Evolutionary conservation across 805 yeast genomes (phyloP), one percentile per base, ranked within the genome.

Genomic region (Kodamaea leandrae): DNA sequence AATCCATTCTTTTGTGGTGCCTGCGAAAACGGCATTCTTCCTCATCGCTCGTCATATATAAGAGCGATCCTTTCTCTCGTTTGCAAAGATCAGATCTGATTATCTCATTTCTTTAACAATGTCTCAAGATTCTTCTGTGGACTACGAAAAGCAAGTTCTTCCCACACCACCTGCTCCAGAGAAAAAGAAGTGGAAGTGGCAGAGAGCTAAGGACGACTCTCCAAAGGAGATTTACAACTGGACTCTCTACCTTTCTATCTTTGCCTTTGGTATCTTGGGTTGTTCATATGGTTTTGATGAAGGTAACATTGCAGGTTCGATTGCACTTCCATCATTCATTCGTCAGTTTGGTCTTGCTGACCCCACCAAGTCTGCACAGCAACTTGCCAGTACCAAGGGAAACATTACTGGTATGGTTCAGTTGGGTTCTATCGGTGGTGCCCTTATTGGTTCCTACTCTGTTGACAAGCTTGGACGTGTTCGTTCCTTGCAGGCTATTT

Each of bases 221-320:
- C 59, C 59, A 9, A 46, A 44, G 25, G 55, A 53, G 25, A 52
- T 54, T 18, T 54, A 52, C 41, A 54, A 54, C 46, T 42, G 52
- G 49, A 51, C 52, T 4, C 44, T 54, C 17, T 54, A 51, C 32
- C 45, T 66, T 32, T 62, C 76, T 1, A 70, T 75, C 12, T 57
- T 71, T 25, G 64, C 74, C 2, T 78, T 77, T 56, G 83, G 83
- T 33, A 42, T 54, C 20, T 49, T 54, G 36, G 59, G 59, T n/a
- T 54, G 55, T 13, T 57, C 59, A 17, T 42, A 57, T 40, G 59
- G 59, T 8, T 48, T 47, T 23, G 59, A 54, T 37, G 59, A 54
- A 41, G 59, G 59, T 21, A 44, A 42, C 29, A 54, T 54, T 18
- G 47, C 58, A 5, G 59, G 57, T 4, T 38, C 44, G 15, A 50